Base-by-base conservation (phyloP, 306 rosid genomes). In the Heteromeles arbutifolia region DNA sequence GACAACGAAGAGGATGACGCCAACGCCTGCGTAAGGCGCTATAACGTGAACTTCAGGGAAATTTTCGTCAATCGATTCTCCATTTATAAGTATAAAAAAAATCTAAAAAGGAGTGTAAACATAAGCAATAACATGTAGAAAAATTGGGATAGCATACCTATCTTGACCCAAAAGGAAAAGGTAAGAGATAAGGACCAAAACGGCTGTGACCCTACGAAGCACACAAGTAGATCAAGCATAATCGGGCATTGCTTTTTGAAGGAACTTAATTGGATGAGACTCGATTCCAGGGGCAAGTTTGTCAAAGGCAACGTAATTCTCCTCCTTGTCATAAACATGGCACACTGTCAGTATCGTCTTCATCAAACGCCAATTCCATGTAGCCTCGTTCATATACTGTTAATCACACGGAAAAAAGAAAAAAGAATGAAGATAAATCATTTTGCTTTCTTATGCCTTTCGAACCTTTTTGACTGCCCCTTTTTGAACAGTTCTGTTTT, bases 351-450 rank as follows among this genome's bases (percentile, higher is more conserved):
- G 78, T 80, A 95, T 92, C 32, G 96, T 92, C 90, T 92, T 95
- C 97, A 92, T 89, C 79, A 92, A 84, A 52, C 93, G 87, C 96
- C 97, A 95, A 66, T 92, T 95, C 97, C 97, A 95, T 50, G 82
- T 85, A 78, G 97, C 96, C 80, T 90, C 97, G 56, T 90, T 95
- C 83, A 95, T 80, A 85, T 90, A 81, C 99, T 90, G 84, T 78
- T 56, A 53, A 64, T 62, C 69, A 78, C 56, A 75, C 73, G 74
- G 65, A 80, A 75, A 62, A 58, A 26, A 3, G 4, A 48, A 12
- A 69, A 70, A 67, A 43, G n/a, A 77, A 74, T 57, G n/a, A 72
- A 31, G 32, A 62, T 73, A 82, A 77, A 34, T 44, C 5, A 8
- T 45, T 19, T 72, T 45, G 37, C 26, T 28, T 70, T 52, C 29